A percentile compares a stretch with the other conserved stretches of the same genome.
Evolutionary conservation across 1,284 basidiomycete genomes (phyloP).

Genomic region (Jaminaea rosea): DNA sequence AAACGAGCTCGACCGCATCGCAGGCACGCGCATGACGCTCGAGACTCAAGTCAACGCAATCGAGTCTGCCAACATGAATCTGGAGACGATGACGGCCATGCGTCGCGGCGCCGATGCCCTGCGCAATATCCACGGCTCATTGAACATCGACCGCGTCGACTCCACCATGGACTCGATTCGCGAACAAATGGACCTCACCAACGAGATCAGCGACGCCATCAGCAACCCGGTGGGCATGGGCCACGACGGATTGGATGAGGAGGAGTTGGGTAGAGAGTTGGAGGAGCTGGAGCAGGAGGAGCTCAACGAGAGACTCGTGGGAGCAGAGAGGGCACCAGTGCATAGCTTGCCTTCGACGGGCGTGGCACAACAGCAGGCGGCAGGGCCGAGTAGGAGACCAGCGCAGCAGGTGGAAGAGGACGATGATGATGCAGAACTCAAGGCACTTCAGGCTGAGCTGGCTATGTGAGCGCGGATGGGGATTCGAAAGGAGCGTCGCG

Average conservation of each 20-base stretch:
- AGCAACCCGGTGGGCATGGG: conserved; percentile 66
- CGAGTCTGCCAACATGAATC: conserved; percentile 95
- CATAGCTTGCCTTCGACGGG: too few relatives aligned
- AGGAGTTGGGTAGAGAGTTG: conserved; percentile 72
- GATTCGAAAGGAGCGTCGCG: too few relatives aligned
- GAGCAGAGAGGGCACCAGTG: conserved; percentile 80
- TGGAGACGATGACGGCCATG: conserved; percentile 96
- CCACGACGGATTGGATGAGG: conserved; percentile 65
- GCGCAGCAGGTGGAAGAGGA: conserved; percentile 60
- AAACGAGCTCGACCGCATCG: conserved; percentile 74
- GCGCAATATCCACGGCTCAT: conserved; percentile 79
- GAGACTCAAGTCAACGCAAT: conserved; percentile 95
- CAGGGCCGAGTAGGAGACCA: conserved; percentile 22
- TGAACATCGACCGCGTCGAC: conserved; percentile 86
- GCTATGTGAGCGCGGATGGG: too few relatives aligned
- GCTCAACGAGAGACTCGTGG: conserved; percentile 75
- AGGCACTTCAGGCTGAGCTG: conserved; percentile 73
- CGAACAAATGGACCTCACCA: conserved; percentile 87
- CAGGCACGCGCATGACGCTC: conserved; percentile 79
- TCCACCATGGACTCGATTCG: conserved; percentile 79
- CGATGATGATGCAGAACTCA: conserved; percentile 87
- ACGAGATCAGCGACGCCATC: conserved; percentile 91
- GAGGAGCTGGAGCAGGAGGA: conserved; percentile 85
- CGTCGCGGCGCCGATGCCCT: conserved; percentile 88
- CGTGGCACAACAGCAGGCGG: conserved; percentile 50